Percentiles rank a stretch among this genome's conserved stretches.
Evolutionary conservation across 345 rosid genomes (phyloP).

Genomic region (Murraya koenigii): DNA sequence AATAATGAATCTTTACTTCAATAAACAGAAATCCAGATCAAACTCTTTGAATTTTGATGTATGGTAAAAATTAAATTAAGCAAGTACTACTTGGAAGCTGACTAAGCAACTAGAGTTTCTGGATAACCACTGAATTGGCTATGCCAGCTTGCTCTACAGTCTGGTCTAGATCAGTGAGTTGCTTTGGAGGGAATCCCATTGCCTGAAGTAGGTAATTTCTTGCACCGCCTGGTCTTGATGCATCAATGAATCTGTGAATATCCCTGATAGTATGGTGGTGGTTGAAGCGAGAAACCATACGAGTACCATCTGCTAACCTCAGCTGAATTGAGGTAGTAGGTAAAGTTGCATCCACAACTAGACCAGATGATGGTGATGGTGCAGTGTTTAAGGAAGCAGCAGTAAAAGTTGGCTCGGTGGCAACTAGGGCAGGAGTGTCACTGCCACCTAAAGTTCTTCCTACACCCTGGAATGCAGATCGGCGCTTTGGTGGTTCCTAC

Average conservation of each 20-base stretch:
- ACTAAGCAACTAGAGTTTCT: constrained; percentile 54
- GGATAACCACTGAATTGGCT: constrained; percentile 87
- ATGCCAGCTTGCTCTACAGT: constrained; percentile 91
- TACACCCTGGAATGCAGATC: constrained; percentile 38
- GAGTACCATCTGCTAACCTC: constrained; percentile 80
- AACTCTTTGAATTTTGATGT: too few species aligned
- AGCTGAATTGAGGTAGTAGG: constrained; percentile 80
- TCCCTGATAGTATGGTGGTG: constrained; percentile 71
- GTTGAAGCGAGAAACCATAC: constrained; percentile 75
- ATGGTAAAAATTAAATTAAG: neutral
- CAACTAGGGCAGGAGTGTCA: constrained; percentile 13
- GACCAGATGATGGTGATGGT: constrained; percentile 51
- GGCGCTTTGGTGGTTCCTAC: constrained; percentile 55
- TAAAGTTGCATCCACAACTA: constrained; percentile 54
- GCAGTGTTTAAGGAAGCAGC: constrained; percentile 32
- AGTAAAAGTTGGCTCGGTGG: constrained; percentile 32
- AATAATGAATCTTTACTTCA: neutral
- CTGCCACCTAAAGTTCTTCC: constrained; percentile 66
- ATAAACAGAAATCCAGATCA: neutral
- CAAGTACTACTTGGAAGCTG: too few species aligned
- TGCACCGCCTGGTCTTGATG: constrained; percentile 69
- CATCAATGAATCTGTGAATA: constrained; percentile 72
- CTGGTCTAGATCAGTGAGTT: constrained; percentile 61
- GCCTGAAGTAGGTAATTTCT: constrained; percentile 72
- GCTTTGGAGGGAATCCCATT: constrained; percentile 97